Percentiles rank a stretch among this genome's conserved stretches.
These are phyloP conservation scores for Cenchrus americanus DNA, from an alignment of 176 grass and related monocot species.

Conservation along the genomic window DNA sequence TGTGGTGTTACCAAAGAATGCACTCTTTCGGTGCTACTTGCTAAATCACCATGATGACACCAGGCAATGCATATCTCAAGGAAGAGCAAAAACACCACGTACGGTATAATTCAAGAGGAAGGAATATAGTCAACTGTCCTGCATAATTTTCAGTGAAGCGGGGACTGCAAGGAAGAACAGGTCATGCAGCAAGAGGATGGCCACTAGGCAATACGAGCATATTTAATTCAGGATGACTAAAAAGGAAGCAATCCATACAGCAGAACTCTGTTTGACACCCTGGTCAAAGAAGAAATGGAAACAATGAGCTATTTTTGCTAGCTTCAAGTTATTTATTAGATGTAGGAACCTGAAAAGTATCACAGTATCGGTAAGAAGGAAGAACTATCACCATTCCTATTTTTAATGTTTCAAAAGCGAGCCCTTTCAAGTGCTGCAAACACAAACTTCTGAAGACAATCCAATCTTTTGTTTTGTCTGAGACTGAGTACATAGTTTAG, in stretches of 20 bases:
- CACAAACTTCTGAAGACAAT: not conserved
- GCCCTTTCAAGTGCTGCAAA: not conserved
- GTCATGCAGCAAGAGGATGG: not conserved
- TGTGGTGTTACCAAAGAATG: slow-evolving; percentile 13
- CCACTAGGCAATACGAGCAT: not conserved
- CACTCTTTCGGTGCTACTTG: slow-evolving; percentile 38
- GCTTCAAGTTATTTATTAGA: not conserved
- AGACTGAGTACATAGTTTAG: not conserved
- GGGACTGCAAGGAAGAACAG: slow-evolving; percentile 34
- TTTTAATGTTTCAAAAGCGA: not conserved
- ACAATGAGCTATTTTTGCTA: not conserved
- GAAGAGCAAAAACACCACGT: slow-evolving; percentile 32
- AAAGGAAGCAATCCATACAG: not conserved
- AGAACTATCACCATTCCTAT: not conserved
- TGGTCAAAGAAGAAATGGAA: slow-evolving; percentile 4
- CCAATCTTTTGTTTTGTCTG: no score
- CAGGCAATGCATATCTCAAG: slow-evolving; percentile 24
- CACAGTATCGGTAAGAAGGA: not conserved
- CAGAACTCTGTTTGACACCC: slow-evolving; percentile 16
- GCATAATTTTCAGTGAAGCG: slow-evolving; percentile 48
- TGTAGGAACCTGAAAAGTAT: not conserved
- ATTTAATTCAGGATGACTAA: not conserved
- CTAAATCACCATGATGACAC: slow-evolving; percentile 29
- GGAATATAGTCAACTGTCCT: slow-evolving; percentile 25
- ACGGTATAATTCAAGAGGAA: not conserved